Base-by-base conservation (phyloP, 2,329 filamentous ascomycete species). In the Exophiala sp. region DNA sequence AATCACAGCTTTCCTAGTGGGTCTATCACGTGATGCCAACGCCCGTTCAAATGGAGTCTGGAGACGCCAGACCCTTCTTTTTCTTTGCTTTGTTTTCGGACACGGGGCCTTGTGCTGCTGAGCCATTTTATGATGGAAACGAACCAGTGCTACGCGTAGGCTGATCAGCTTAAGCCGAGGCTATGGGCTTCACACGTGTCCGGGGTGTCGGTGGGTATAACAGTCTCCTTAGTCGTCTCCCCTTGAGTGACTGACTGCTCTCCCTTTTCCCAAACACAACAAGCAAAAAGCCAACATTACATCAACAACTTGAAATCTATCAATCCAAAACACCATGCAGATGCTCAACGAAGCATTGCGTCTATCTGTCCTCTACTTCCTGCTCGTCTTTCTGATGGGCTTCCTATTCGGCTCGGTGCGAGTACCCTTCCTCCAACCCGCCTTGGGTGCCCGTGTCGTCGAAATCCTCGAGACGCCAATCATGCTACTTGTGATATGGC, bases 401-500 rank as follows among this genome's bases (percentile, higher is more conserved):
- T 22, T 38, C 34, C 29, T 53, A 19, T 43, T 53, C 38, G 46
- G 35, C 13, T 49, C 46, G 3, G 24, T 38, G 8, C 35, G 46
- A 10, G 23, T 46, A 18, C 43, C 50, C 1, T 53, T 49, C 18
- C 43, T 50, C n/a, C 35, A 49, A 35, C 50, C 50, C 3, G 21
- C 38, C 2, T 22, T 53, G 1, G 50, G 46, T 13, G 41, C 50
- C 13, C 51, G 46, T 13, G 46, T 46, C 24, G 52, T 48, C 19
- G 47, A 50, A 14, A 34, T 54, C 10, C 24, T 54, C 11, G 47
- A 50, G 34, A 40, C 43, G 39, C 52, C 52, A 8, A 34, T 54
- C 30, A 48, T 54, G 47, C 13, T 54, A 14, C 24, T 50, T 11
- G 27, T 50, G 16, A 50, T 50, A 14, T 54, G 52, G 52, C 43